Conservation (phyloP, 495 filamentous ascomycete species). For the Lophiostoma macrostomum region DNA sequence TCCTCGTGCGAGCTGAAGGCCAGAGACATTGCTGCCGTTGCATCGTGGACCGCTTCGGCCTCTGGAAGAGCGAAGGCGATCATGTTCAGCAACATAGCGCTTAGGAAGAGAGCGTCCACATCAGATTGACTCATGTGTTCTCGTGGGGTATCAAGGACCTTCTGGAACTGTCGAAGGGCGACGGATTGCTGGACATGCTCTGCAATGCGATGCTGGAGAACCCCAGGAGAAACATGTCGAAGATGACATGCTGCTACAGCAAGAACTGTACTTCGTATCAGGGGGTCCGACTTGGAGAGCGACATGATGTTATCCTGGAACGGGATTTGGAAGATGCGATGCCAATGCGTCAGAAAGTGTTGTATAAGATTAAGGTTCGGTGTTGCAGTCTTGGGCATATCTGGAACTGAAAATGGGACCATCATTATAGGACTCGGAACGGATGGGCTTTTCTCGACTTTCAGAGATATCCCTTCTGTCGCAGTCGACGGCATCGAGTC, state of each 20-base stretch:
- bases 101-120: background rate
- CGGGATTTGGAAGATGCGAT: background rate
- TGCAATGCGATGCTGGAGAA: slow-evolving; percentile 6
- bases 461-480: too few relatives aligned
- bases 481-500: background rate
- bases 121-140: background rate
- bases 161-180: slow-evolving; percentile 1
- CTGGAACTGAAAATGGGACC: background rate
- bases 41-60: background rate
- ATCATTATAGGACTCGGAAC: background rate
- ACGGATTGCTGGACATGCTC: slow-evolving; percentile 8
- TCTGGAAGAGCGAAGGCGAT: slow-evolving; percentile 2
- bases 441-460: too few relatives aligned
- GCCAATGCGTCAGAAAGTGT: slow-evolving; percentile 1
- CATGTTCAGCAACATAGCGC: slow-evolving; percentile 8
- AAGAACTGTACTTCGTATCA: slow-evolving; percentile 6
- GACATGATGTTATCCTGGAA: background rate
- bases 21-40: slow-evolving; percentile 2
- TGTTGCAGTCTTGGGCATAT: background rate
- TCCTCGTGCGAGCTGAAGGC: slow-evolving; percentile 5
- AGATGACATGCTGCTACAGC: slow-evolving; percentile 8
- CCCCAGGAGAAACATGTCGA: slow-evolving; percentile 9
- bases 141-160: background rate
- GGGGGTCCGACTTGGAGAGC: slow-evolving; percentile 1
- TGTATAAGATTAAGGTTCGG: slow-evolving; percentile 5